Base-by-base conservation (phyloP, 192 early-diverging fungal species). In the Coemansia sp. region DNA sequence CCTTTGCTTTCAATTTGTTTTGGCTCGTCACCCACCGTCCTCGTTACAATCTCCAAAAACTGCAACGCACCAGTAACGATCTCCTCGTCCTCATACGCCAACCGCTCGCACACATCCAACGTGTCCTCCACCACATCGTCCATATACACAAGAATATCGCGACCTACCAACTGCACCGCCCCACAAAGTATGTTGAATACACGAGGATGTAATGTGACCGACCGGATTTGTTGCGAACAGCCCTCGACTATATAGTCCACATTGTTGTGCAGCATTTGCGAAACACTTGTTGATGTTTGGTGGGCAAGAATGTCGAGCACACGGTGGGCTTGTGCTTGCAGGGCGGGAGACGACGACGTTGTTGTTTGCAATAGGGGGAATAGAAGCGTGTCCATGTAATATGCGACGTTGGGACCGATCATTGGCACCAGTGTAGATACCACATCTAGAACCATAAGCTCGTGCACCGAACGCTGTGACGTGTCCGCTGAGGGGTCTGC, bases 191-290 rank as follows among this genome's bases (percentile, higher is more conserved):
- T 69, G 10, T 49, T 25, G 47, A 79, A 79, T 12, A 66, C 71
- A 1, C 46, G 40, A 9, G 70, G 76, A 22, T 66, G 60, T 22
- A 79, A 21, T 4, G 68, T 63, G 4, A 69, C 59, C n/a, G 63
- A n/a, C 53, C 71, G 66, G n/a, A 79, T 36, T 44, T 72, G 70
- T 20, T 54, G 66, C 37, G 76, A 62, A 15, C 76, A 72, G 14
- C 63, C 76, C 42, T 79, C 76, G 36, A 79, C 68, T 5, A 79
- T 79, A 44, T 79, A 79, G 42, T 79, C 76, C 8, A 79, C 42
- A 42, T 79, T 79, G 9, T 54, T 46, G 10, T 42, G 57, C 11
- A 79, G 60, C 76, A 79, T 60, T 4, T 63, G 53, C 12, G 71
- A 37, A 12, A 79, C 47, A 2, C 60, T 56, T 1, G 2, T 5